phyloP scores from a whole-genome alignment of 208 protist species.

The Phytomonas sp. region DNA sequence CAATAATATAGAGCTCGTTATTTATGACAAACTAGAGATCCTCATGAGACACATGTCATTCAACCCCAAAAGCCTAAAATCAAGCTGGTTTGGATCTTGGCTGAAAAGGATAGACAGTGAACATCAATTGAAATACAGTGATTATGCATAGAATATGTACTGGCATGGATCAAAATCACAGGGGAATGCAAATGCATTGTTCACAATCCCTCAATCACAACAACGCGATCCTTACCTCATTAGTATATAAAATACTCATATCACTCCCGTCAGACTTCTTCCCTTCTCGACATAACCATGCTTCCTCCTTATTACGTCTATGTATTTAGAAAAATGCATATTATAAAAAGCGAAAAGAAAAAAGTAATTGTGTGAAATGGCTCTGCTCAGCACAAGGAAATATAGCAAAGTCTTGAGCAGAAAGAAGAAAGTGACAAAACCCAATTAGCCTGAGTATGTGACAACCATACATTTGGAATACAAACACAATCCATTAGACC shows the following conservation, averaged over 20 bases:
- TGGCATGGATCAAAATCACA: background rate
- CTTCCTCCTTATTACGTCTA: constrained; percentile 1
- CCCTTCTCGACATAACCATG: background rate
- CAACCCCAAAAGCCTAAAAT: constrained; percentile 11
- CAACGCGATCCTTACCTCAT: constrained; percentile 4
- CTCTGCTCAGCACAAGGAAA: background rate
- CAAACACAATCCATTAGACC: background rate
- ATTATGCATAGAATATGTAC: background rate
- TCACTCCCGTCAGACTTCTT: background rate
- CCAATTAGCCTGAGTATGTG: no score
- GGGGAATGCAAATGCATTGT: background rate
- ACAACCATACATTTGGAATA: background rate
- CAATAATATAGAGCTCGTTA: constrained; percentile 78
- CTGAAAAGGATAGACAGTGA: background rate
- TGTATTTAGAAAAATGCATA: background rate
- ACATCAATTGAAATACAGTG: background rate
- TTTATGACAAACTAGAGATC: constrained; percentile 83
- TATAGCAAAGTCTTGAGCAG: background rate
- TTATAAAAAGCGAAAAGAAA: background rate
- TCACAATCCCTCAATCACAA: constrained; percentile 1
- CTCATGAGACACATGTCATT: constrained; percentile 47
- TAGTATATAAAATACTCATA: constrained; percentile 1
- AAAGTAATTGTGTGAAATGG: background rate
- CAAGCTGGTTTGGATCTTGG: background rate
- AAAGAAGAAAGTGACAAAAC: background rate